Base-by-base conservation (phyloP, 371 early-diverging fungal genomes). In the Sporodiniella umbellata region DNA sequence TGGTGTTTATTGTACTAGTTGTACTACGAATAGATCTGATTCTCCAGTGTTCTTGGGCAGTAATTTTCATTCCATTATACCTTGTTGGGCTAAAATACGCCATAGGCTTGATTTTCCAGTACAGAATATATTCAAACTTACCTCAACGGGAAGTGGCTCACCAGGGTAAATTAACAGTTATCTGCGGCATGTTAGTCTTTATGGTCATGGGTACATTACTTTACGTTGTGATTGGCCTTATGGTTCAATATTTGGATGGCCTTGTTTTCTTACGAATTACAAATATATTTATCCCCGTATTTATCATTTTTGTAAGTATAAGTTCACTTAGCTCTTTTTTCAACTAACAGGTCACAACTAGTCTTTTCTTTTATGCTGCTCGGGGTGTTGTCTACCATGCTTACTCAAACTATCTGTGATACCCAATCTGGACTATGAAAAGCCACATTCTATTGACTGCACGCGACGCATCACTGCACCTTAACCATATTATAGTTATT, bases 61-160 rank as follows among this genome's bases (percentile, higher is more conserved):
- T 88, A n/a, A 78, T 90, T 10, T 93, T 95, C 60, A 79, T 85
- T 17, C 95, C 95, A 0, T 54, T 83, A 8, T 93, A 89, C 58
- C 56, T 92, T 18, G 68, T 81, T 17, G 84, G 80, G 4, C 40
- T 84, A 52, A 78, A 81, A 57, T 84, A 81, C 58, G 59, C 73
- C 8, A 18, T 82, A 14, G 60, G 78, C 47, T 60, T 89, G 31
- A 53, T 69, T 3, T 35, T 68, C 19, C 70, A 83, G 18, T 81
- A 80, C 35, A 51, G 56, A 17, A 53, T 54, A 7, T 76, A 77
- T 55, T 75, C 75, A 11, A 60, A 45, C 23, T 54, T 81, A 56
- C 56, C 73, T 15, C 79, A 79, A 33, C 74, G 74, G 7, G 78
- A 73, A 37, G 58, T 77, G 4, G 75, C 68, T 0, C 69, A 67